A percentile compares a stretch with the other conserved stretches of the same genome.
phyloP scores from a whole-genome alignment of 129 eudicot genomes.

The Mikania micrantha region DNA sequence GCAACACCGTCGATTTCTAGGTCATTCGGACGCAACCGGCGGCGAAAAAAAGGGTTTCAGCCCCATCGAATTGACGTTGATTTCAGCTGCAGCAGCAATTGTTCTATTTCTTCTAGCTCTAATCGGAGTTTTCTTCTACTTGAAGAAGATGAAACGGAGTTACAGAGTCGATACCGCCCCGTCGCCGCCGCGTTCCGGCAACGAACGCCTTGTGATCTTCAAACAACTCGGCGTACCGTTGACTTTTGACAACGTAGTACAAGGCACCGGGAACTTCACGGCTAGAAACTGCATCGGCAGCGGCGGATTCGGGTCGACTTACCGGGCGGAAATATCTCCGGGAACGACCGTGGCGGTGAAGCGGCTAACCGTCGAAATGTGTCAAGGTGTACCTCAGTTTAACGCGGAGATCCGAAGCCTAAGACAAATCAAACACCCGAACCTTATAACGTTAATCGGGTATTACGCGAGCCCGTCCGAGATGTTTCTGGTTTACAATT shows the following conservation, averaged over 20 bases:
- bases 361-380: constrained; percentile 1
- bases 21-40: background rate
- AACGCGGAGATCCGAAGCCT: background rate
- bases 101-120: constrained; percentile 36
- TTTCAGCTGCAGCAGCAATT: constrained; percentile 33
- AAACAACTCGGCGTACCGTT: background rate
- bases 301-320: background rate
- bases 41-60: constrained; percentile 22
- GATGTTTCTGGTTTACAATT: background rate
- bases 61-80: constrained; percentile 24
- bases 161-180: constrained; percentile 24
- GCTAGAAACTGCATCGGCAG: background rate
- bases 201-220: background rate
- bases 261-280: background rate
- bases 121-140: constrained; percentile 30
- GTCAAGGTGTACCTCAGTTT: background rate
- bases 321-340: background rate
- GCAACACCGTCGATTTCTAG: constrained; percentile 13
- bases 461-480: background rate
- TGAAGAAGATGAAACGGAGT: constrained; percentile 2
- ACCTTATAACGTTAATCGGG: background rate
- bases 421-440: background rate
- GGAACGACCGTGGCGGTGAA: background rate
- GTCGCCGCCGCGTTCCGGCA: constrained; percentile 30
- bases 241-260: background rate